A percentile compares a stretch with the other conserved stretches of the same genome.
These are phyloP conservation scores for Hypoxylon perforatum DNA, from an alignment of 495 filamentous ascomycete genomes.

Conservation along the genomic window DNA sequence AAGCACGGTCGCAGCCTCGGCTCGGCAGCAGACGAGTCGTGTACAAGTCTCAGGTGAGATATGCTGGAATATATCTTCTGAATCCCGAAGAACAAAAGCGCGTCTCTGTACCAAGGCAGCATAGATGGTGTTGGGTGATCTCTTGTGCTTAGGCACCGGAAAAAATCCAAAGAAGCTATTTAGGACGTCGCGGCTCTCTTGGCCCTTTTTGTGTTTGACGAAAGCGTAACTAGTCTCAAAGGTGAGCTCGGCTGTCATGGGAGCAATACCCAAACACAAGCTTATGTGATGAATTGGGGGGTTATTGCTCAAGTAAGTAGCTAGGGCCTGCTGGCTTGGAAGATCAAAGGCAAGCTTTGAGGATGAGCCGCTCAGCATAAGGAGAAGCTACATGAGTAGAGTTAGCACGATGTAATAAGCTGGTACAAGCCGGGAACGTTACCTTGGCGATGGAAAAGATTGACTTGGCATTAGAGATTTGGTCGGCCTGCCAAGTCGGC, in stretches of 20 bases:
- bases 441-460: not conserved
- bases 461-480: not conserved
- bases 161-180: slow-evolving; percentile 7
- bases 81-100: not conserved
- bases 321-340: slow-evolving; percentile 12
- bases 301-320: not conserved
- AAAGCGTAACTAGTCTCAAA: not conserved
- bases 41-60: not conserved
- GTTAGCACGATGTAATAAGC: not conserved
- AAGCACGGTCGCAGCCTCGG: not conserved
- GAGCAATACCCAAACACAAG: not conserved
- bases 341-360: not conserved
- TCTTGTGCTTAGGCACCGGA: slow-evolving; percentile 3
- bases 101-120: not conserved
- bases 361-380: not conserved
- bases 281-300: not conserved
- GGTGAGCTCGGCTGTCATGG: slow-evolving; percentile 5
- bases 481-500: slow-evolving; percentile 2
- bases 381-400: not conserved
- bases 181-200: slow-evolving; percentile 7
- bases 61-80: not conserved
- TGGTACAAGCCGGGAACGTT: not conserved
- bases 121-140: not conserved
- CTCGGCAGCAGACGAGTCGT: not conserved
- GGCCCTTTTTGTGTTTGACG: not conserved